phyloP scores from a whole-genome alignment of 208 protist species.

The Leishmania tarentolae region DNA sequence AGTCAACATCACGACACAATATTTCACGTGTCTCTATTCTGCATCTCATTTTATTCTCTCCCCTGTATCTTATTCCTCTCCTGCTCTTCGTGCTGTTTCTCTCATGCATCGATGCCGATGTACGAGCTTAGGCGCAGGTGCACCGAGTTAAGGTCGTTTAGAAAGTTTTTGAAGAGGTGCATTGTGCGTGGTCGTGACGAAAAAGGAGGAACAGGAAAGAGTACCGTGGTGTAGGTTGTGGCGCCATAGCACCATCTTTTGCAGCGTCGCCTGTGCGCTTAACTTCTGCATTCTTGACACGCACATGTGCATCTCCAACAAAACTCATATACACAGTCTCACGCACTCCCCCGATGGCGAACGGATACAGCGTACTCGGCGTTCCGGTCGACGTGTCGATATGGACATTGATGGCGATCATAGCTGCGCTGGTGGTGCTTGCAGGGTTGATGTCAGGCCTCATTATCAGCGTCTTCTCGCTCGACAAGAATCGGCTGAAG shows the following conservation, averaged over 20 bases:
- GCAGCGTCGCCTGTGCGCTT: background rate
- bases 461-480: conserved; percentile 72
- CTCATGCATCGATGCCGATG: background rate
- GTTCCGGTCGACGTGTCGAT: conserved; percentile 43
- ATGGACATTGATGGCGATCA: conserved; percentile 34
- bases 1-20: background rate
- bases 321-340: background rate
- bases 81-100: background rate
- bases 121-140: background rate
- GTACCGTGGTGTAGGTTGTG: background rate
- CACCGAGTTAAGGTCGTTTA: background rate
- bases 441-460: conserved; percentile 64
- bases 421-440: conserved; percentile 45
- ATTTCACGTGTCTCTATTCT: background rate
- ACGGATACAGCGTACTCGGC: conserved; percentile 46
- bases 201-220: background rate
- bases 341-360: conserved; percentile 11
- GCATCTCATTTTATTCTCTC: background rate
- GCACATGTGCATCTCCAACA: background rate
- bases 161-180: background rate
- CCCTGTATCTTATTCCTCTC: background rate
- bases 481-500: conserved; percentile 57
- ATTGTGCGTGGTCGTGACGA: background rate
- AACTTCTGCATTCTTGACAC: background rate
- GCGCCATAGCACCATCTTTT: background rate